Evolutionary conservation across 805 yeast genomes (phyloP).

Genomic region (Babjeviella inositovora): DNA sequence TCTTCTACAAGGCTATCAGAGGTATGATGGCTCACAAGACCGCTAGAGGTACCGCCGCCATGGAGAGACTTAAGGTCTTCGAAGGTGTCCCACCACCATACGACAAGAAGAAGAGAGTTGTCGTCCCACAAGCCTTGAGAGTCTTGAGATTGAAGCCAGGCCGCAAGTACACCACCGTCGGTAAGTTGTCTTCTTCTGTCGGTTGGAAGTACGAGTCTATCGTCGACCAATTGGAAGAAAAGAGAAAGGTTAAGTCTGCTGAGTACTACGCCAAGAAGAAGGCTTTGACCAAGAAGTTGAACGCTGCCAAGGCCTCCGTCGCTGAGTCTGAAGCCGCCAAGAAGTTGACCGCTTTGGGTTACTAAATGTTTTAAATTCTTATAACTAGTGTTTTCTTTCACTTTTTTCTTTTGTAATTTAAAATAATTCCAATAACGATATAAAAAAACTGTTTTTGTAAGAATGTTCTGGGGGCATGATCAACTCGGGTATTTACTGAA

Average conservation of each 20-base stretch:
- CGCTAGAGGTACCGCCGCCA: constrained; percentile 99
- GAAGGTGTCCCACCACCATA: constrained; percentile 99
- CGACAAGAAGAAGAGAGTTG: constrained; percentile 99
- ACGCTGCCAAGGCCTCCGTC: constrained; percentile 73
- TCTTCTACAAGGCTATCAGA: constrained; percentile 98
- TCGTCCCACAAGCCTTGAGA: constrained; percentile 98
- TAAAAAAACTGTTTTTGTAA: too few relatives aligned
- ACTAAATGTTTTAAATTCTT: constrained; percentile 52
- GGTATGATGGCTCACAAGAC: constrained; percentile 99
- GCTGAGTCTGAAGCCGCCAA: constrained; percentile 84
- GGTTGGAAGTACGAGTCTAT: constrained; percentile 99
- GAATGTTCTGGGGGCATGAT: too few relatives aligned
- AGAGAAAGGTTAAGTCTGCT: constrained; percentile 97
- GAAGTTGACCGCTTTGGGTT: constrained; percentile 94
- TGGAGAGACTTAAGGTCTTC: constrained; percentile 97
- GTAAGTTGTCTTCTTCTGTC: constrained; percentile 89
- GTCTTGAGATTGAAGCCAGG: constrained; percentile 98
- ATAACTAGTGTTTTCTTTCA: too few relatives aligned
- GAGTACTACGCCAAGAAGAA: constrained; percentile 98
- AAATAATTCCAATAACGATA: too few relatives aligned
- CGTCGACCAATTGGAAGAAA: constrained; percentile 95
- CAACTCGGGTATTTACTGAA: too few relatives aligned
- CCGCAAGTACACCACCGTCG: constrained; percentile 98
- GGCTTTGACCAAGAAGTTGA: constrained; percentile 86
- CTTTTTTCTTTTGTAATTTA: too few relatives aligned